phyloP scores from a whole-genome alignment of 2,329 filamentous ascomycete species.

The Nothopassalora personata region DNA sequence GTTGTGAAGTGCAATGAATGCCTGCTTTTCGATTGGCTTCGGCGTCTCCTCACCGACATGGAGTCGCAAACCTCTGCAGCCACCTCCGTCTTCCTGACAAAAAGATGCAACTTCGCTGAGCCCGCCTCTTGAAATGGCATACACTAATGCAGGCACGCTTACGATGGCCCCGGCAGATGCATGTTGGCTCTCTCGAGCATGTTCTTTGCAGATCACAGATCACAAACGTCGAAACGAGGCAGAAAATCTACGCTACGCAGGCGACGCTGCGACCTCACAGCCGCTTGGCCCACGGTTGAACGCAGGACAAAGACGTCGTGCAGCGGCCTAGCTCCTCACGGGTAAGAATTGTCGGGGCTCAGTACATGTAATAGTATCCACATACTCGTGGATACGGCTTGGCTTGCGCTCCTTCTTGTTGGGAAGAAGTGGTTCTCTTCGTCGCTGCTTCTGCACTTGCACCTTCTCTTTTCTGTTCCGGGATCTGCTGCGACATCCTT shows the following conservation, averaged over 20 bases:
- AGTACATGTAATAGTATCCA: neutral
- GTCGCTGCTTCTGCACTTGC: neutral
- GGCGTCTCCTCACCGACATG: neutral
- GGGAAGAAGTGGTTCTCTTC: neutral
- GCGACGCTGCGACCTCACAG: neutral
- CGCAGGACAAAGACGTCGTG: neutral
- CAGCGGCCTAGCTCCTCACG: neutral
- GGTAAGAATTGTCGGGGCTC: neutral
- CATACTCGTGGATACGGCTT: neutral
- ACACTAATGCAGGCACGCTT: neutral
- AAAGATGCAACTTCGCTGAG: neutral
- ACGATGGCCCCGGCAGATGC: neutral
- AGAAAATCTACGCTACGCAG: neutral
- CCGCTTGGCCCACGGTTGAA: neutral
- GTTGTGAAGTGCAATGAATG: neutral
- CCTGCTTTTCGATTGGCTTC: too few relatives aligned
- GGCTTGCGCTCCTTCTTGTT: neutral
- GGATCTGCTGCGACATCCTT: neutral
- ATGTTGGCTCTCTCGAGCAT: neutral
- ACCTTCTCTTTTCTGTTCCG: neutral
- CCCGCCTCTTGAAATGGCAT: neutral
- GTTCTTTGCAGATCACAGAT: neutral
- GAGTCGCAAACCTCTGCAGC: neutral
- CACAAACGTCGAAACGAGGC: slow-evolving; percentile 2
- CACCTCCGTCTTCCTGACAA: neutral